phyloP scores from a whole-genome alignment of 1,284 basidiomycete genomes.

The Pseudozyma hubeiensis region DNA sequence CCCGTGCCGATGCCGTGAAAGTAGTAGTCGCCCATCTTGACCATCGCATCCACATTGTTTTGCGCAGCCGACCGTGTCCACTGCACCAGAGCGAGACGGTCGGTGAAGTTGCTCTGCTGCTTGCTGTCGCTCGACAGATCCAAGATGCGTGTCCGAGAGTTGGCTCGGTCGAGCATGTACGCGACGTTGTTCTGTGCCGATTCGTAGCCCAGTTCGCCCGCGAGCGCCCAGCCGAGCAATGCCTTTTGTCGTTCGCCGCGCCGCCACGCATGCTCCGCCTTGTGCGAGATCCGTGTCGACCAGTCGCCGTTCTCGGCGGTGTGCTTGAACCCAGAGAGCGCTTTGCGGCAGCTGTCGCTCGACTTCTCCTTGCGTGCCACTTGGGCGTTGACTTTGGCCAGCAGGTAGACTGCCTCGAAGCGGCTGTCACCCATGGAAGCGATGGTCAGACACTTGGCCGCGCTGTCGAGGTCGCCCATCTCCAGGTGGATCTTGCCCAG shows the following conservation, averaged over 20 bases:
- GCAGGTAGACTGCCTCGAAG: conserved; percentile 56
- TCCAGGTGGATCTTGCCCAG: conserved; percentile 80
- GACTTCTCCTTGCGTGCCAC: conserved; percentile 38
- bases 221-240: conserved; percentile 79
- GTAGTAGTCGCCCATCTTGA: conserved; percentile 91
- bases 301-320: conserved; percentile 63
- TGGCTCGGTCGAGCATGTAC: conserved; percentile 82
- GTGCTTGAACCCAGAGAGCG: conserved; percentile 54
- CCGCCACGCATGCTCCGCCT: conserved; percentile 64
- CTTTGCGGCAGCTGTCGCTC: conserved; percentile 42
- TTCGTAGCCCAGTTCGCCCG: conserved; percentile 86
- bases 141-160: conserved; percentile 28
- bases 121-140: conserved; percentile 10
- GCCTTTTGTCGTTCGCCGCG: conserved; percentile 55
- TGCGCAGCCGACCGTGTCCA: conserved; percentile 95
- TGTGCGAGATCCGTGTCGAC: conserved; percentile 60
- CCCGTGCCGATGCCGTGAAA: conserved; percentile 73
- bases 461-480: conserved; percentile 42
- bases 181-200: conserved; percentile 96
- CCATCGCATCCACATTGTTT: conserved; percentile 91
- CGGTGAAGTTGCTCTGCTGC: conserved; percentile 69
- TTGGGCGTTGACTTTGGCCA: conserved; percentile 51
- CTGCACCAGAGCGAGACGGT: conserved; percentile 83
- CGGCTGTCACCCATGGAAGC: conserved; percentile 40
- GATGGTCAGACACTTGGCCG: conserved; percentile 42